Conservation (phyloP, 1,284 basidiomycete species). For the Cryptococcus neoformans region DNA sequence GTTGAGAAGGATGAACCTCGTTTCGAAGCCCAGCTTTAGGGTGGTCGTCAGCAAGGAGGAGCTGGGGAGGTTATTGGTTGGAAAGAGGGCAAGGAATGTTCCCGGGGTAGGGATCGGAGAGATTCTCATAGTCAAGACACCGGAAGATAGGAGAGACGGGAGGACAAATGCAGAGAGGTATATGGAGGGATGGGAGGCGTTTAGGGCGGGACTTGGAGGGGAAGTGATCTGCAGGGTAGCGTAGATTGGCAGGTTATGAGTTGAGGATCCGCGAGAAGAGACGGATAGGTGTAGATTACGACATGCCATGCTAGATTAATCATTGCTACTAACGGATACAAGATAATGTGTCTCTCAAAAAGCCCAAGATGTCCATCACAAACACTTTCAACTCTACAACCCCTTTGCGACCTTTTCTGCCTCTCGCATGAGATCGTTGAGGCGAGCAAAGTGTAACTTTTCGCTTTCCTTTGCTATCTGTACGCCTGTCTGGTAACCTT, state of each 20-base stretch:
- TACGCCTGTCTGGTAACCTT: conserved; percentile 5
- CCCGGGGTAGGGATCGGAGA: conserved; percentile 46
- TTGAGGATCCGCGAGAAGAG: background rate
- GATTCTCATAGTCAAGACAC: conserved; percentile 41
- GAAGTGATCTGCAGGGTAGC: conserved; percentile 46
- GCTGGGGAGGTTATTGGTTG: conserved; percentile 42
- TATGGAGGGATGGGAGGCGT: conserved; percentile 51
- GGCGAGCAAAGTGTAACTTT: conserved; percentile 12
- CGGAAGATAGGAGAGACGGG: conserved; percentile 15
- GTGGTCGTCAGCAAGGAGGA: conserved; percentile 37
- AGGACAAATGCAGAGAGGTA: conserved; percentile 28
- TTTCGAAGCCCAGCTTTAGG: conserved; percentile 41
- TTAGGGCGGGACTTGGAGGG: conserved; percentile 46
- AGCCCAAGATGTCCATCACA: background rate
- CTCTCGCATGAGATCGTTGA: conserved; percentile 12
- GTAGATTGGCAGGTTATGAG: conserved; percentile 4
- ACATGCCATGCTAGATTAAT: background rate
- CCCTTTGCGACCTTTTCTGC: background rate
- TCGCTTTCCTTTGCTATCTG: conserved; percentile 6
- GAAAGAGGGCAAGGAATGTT: conserved; percentile 44
- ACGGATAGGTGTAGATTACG: background rate
- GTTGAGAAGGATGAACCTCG: conserved; percentile 36
- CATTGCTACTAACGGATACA: background rate
- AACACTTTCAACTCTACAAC: background rate
- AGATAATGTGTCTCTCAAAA: background rate